phyloP scores from a whole-genome alignment of 208 protist species.

The Crithidia bombi region DNA sequence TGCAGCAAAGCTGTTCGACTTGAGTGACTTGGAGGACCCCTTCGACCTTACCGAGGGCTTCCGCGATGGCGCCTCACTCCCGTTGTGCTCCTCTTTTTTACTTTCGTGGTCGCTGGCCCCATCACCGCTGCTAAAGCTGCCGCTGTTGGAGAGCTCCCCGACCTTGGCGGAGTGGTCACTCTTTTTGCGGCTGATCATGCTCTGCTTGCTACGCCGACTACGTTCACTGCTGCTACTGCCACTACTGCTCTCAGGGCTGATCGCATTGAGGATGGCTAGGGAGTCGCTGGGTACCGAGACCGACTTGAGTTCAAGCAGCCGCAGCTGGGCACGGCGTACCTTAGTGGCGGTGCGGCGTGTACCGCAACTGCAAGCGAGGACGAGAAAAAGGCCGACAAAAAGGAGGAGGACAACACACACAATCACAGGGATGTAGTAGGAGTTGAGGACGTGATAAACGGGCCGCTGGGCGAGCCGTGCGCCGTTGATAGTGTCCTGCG shows the following conservation, averaged over 20 bases:
- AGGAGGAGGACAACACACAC: constrained; percentile 14
- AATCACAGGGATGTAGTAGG: constrained; percentile 11
- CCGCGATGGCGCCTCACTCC: not conserved
- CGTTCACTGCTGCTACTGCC: constrained; percentile 7
- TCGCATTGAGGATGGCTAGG: constrained; percentile 6
- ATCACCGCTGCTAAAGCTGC: constrained; percentile 9
- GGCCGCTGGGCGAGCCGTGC: not conserved
- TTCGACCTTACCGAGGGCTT: not conserved
- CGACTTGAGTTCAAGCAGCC: constrained; percentile 15
- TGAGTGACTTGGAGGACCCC: constrained; percentile 10
- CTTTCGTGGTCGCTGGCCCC: not conserved
- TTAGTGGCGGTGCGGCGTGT: not conserved
- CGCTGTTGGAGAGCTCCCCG: constrained; percentile 3
- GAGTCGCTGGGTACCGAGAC: not conserved
- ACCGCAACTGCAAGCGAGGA: not conserved
- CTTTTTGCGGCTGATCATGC: not conserved
- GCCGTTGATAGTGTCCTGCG: constrained; percentile 8
- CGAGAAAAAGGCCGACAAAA: constrained; percentile 16
- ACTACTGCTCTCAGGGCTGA: constrained; percentile 22
- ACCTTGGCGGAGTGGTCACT: not conserved
- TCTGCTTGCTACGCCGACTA: constrained; percentile 5
- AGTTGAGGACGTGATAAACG: constrained; percentile 8
- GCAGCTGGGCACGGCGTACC: constrained; percentile 5
- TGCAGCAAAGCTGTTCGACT: constrained; percentile 4
- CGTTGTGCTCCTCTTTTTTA: not conserved